Base-by-base conservation (phyloP, 257 asterid genomes). In the Solanum ossicruentum region DNA sequence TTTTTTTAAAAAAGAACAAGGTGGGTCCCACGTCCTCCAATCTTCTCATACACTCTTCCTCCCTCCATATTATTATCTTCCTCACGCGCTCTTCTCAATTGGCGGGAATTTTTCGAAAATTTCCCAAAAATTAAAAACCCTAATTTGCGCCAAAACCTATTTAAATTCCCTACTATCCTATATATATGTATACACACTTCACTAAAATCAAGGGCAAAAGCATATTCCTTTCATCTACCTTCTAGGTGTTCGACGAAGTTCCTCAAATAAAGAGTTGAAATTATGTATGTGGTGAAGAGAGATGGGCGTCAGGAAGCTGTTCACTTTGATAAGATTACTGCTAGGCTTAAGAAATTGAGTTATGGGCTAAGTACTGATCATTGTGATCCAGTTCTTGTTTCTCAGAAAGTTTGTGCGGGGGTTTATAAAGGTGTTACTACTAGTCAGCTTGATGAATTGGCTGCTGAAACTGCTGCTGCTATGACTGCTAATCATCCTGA, bases 391-490 rank as follows among this genome's bases (percentile, higher is more conserved):
- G 95, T 94, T 67, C 88, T 97, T 78, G 98, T 97, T 18, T 87
- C 98, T 20, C 98, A 95, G 82, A 97, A 97, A 83, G 99, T 97
- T 45, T 95, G 97, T 70, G 99, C 99, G 0, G 98, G 99, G 43
- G 98, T 97, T 54, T 97, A 92, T 85, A 94, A 91, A 49, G 98
- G 98, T 71, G 97, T 97, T 23, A 95, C 99, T 69, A 97, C 99
- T 10, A 97, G 98, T 86, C 98, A 94, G 93, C 96, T 97, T 85
- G 98, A 95, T 86, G 98, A 94, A 61, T 87, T 97, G 93, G 99
- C 98, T 26, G 99, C 99, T 3, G 98, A 97, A 90, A 97, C 99
- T 3, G 92, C 99, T 1, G 99, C 99, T 0, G 99, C 97, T 58
- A 72, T 97, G 98, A 95, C 98, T n/a, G 91, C 98, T 1, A 92